A percentile compares a stretch with the other conserved stretches of the same genome.
These are phyloP conservation scores for Dipteronia sinensis DNA, from an alignment of 345 rosid species.

Conservation along the genomic window DNA sequence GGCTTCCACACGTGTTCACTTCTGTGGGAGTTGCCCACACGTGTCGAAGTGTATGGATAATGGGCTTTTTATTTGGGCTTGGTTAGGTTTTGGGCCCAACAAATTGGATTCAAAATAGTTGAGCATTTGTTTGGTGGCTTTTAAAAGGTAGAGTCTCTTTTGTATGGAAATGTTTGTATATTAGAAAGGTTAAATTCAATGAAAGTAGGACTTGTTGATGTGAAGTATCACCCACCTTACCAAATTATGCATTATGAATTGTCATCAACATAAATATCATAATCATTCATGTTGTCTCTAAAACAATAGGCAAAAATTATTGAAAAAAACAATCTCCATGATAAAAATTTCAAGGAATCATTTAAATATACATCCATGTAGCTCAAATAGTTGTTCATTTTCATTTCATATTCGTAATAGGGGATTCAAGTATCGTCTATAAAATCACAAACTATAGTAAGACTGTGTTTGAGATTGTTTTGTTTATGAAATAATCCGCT, in stretches of 20 bases:
- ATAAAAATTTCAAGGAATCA: neutral
- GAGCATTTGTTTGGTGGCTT: neutral
- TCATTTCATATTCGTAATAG: no score
- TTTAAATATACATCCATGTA: no score
- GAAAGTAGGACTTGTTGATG: constrained; percentile 8
- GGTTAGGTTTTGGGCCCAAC: neutral
- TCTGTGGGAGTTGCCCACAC: neutral
- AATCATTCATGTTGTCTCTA: constrained; percentile 17
- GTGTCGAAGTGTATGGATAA: neutral
- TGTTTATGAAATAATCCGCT: no score
- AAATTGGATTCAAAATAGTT: no score
- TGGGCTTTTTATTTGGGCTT: constrained; percentile 9
- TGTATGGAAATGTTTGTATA: neutral
- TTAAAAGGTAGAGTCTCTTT: neutral
- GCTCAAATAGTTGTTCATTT: no score
- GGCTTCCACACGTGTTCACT: constrained; percentile 2
- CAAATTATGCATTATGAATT: constrained; percentile 9
- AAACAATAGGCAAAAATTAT: neutral
- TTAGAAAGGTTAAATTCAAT: neutral
- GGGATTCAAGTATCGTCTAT: no score
- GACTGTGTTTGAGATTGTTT: no score
- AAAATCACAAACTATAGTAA: no score
- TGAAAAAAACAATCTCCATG: neutral
- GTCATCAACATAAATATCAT: neutral
- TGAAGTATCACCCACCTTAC: constrained; percentile 20